Evolutionary conservation across 1,284 basidiomycete species (phyloP).

Genomic region (Neotropicomus parvogracilis): DNA sequence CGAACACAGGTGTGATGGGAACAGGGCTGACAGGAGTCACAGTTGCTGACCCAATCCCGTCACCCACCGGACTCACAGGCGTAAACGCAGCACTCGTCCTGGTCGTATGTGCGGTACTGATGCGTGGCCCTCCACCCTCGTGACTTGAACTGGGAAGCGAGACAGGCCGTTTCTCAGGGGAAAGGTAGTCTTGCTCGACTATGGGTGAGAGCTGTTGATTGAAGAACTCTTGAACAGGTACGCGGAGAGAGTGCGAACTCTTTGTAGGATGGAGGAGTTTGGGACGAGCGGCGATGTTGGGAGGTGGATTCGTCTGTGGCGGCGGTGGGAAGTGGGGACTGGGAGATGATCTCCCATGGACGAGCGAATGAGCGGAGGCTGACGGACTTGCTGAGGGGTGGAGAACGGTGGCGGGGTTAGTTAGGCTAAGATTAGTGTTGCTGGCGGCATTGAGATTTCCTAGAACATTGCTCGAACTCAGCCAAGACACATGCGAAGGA

Average conservation of each 20-base stretch:
- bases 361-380: conserved; percentile 14
- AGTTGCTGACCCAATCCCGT: conserved; percentile 20
- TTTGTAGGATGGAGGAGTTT: conserved; percentile 29
- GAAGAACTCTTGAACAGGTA: conserved; percentile 34
- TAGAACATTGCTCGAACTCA: conserved; percentile 16
- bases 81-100: conserved; percentile 29
- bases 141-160: conserved; percentile 32
- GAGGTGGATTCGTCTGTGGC: conserved; percentile 29
- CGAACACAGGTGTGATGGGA: conserved; percentile 30
- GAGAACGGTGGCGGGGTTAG: conserved; percentile 9
- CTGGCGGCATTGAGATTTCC: conserved; percentile 13
- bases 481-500: conserved; percentile 40
- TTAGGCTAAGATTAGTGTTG: conserved; percentile 6
- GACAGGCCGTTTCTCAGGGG: conserved; percentile 39
- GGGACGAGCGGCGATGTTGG: conserved; percentile 21
- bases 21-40: conserved; percentile 30
- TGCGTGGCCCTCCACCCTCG: conserved; percentile 24
- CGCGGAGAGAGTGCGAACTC: conserved; percentile 36
- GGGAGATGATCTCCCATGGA: conserved; percentile 24
- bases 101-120: conserved; percentile 24
- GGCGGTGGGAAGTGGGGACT: conserved; percentile 29
- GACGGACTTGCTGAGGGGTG: conserved; percentile 12
- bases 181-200: conserved; percentile 52
- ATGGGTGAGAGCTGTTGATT: conserved; percentile 52
- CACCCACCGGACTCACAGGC: conserved; percentile 24